Evolutionary conservation across 2,329 filamentous ascomycete genomes (phyloP), one percentile per base, ranked within the genome.

Genomic region (Epichloe amarillans): DNA sequence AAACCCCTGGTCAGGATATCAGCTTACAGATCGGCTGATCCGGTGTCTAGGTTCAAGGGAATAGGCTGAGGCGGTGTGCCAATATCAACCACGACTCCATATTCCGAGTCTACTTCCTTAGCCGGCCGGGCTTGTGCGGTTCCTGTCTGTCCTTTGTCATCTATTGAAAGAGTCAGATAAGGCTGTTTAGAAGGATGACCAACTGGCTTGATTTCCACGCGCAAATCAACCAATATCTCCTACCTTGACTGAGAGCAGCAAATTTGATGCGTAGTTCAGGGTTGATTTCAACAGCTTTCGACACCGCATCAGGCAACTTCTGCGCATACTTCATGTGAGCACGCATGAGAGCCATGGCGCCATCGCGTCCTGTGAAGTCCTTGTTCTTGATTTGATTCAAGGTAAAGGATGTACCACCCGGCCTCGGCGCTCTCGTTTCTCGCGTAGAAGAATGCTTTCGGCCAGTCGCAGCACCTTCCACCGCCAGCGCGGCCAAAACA

Each of bases 1-100:
- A 38, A 46, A 3, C 17, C 17, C 15, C 35, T 39, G 4, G 23
- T 30, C 10, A 39, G 3, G 19, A 19, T 14, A 15, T 12, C 19
- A 4, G 19, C 65, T 60, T 60, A 68, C 67, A 70, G 55, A 72
- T 84, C 55, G 73, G 83, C 58, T 12, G 67, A 70, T 3, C 67
- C 67, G 14, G 85, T 89, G 57, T 89, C 86, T 53, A 89, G 76
- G 61, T 87, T 83, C 53, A 89, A 63, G 53, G 80, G 75, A 55
- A 87, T 62, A 3, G 69, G 76, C 57, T 83, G 79, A 5, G 63
- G 56, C 5, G 72, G 73, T 1, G 61, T 75, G 43, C 84, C 86
- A 54, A 88, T 70, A 2, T 69, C 72, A 45, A 88, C 77, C 0
- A 82, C 78, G 51, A 76, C 73, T 33, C 82, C 66, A 52, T 82